Evolutionary conservation across 1,284 basidiomycete species (phyloP).

Genomic region (Boletus calvinii): DNA sequence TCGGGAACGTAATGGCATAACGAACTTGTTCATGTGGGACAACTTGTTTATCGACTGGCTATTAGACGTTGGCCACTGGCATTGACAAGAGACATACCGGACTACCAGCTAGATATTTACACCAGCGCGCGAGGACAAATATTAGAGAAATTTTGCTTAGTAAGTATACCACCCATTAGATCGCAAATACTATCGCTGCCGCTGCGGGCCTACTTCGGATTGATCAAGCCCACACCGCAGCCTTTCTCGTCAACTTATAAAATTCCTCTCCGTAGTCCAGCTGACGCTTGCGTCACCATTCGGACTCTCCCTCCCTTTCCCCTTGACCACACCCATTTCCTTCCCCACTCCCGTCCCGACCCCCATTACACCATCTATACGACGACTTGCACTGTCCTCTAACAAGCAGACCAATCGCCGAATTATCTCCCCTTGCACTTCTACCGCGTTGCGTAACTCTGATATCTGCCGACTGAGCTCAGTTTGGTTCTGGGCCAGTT

Average conservation of each 20-base stretch:
- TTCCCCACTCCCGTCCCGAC: background rate
- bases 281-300: constrained; percentile 1
- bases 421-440: constrained; percentile 55
- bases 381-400: constrained; percentile 1
- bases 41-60: background rate
- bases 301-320: constrained; percentile 8
- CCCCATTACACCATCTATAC: background rate
- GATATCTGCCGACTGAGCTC: constrained; percentile 61
- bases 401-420: constrained; percentile 20
- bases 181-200: background rate
- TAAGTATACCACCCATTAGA: too few species aligned
- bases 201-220: too few species aligned
- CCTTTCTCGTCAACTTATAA: constrained; percentile 12
- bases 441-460: constrained; percentile 51
- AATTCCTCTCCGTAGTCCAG: constrained; percentile 8
- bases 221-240: background rate
- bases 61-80: too few species aligned
- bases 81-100: too few species aligned
- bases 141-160: too few species aligned
- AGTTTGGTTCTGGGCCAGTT: constrained; percentile 60
- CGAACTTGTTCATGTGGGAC: constrained; percentile 10
- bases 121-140: too few species aligned
- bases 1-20: background rate
- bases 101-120: too few species aligned
- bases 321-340: constrained; percentile 10